These are phyloP conservation scores for Voacanga thouarsii DNA, from an alignment of 257 asterid species.

Conservation along the genomic window DNA sequence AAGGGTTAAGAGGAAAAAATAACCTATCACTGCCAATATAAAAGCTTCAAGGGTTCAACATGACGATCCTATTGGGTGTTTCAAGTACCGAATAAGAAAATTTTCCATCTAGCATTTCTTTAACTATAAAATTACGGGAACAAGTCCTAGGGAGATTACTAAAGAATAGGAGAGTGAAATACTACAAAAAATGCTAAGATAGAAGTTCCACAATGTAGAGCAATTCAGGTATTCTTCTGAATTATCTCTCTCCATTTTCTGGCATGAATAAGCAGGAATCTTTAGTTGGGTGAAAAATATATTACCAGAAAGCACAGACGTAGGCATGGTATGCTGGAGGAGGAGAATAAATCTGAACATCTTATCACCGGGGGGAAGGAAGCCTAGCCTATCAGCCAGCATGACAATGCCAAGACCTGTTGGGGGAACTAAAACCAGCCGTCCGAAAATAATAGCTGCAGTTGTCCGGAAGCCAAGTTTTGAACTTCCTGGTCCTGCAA, in stretches of 20 bases:
- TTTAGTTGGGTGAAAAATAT: not conserved
- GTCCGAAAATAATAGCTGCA: slow-evolving; percentile 74
- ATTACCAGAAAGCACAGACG: slow-evolving; percentile 90
- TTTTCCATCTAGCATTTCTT: not conserved
- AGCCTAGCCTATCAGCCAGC: slow-evolving; percentile 89
- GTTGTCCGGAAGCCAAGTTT: slow-evolving; percentile 80
- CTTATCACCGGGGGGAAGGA: slow-evolving; percentile 81
- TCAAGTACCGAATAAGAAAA: not conserved
- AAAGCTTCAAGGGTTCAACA: not conserved
- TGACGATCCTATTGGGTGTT: not conserved
- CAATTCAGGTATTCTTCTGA: not conserved
- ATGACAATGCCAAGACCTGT: slow-evolving; percentile 82
- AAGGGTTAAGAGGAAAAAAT: too few relatives aligned
- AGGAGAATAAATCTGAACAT: slow-evolving; percentile 95
- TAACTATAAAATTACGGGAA: not conserved
- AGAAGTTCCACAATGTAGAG: not conserved
- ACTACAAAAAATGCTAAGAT: not conserved
- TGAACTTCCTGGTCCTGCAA: slow-evolving; percentile 88
- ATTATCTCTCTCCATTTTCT: not conserved
- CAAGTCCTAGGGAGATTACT: not conserved
- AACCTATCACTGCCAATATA: too few relatives aligned
- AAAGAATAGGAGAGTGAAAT: not conserved
- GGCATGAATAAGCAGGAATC: not conserved
- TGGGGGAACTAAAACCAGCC: slow-evolving; percentile 86
- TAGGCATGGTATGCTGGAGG: slow-evolving; percentile 97